These are phyloP conservation scores for Xylariaceae sp. DNA, from an alignment of 2,329 filamentous ascomycete species.

Conservation along the genomic window DNA sequence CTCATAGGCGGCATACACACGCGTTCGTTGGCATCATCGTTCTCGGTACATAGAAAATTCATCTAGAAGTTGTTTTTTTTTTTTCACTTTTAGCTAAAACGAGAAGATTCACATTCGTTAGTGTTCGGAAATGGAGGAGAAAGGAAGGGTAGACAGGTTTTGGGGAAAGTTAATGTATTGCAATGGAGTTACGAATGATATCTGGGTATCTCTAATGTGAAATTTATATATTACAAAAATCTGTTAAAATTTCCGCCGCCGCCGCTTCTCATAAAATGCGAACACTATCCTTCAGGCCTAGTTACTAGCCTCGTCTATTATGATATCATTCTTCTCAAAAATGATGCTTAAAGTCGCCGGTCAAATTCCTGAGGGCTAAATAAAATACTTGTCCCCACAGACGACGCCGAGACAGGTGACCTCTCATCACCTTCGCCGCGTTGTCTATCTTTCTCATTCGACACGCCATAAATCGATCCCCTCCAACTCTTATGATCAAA, in stretches of 20 bases:
- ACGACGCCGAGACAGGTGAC: conserved; percentile 25
- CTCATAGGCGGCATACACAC: background rate
- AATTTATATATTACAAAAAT: conserved; percentile 4
- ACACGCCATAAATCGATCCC: conserved; percentile 17
- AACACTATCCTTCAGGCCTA: too few species aligned
- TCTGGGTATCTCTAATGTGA: conserved; percentile 2
- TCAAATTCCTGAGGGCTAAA: conserved; percentile 19
- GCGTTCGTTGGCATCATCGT: background rate
- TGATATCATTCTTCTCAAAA: background rate
- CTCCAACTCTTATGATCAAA: conserved; percentile 21
- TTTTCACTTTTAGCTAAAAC: too few species aligned
- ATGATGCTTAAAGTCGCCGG: background rate
- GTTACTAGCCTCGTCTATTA: too few species aligned
- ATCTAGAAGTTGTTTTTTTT: too few species aligned
- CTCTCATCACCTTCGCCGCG: background rate
- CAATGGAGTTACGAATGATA: background rate
- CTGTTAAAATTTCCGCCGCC: background rate
- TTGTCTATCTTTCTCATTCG: background rate
- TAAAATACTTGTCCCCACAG: conserved; percentile 32
- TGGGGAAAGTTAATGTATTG: background rate
- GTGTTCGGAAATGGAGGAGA: background rate
- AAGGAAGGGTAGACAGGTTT: background rate
- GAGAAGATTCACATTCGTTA: background rate
- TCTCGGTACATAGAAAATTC: background rate
- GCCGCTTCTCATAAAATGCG: too few species aligned